A percentile compares a stretch with the other conserved stretches of the same genome.
These are phyloP conservation scores for Metarhizium humberi DNA, from an alignment of 2,329 filamentous ascomycete genomes.

Conservation along the genomic window DNA sequence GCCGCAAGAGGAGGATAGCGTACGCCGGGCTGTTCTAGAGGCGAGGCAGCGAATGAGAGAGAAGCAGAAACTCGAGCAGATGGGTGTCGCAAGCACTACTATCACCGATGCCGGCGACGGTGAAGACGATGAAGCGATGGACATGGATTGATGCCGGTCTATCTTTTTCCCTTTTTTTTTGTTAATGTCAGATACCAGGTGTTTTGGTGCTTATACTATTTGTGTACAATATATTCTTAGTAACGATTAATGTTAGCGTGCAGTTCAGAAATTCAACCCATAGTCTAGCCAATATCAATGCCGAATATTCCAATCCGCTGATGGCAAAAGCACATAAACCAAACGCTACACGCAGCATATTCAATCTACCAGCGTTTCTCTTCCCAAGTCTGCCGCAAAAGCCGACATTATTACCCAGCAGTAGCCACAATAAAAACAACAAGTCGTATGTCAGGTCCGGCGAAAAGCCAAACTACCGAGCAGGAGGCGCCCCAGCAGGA, in stretches of 20 bases:
- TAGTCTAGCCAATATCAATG: no score
- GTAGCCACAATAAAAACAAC: neutral
- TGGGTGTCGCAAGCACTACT: slow-evolving; percentile 10
- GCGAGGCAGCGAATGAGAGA: slow-evolving; percentile 60
- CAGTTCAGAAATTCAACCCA: neutral
- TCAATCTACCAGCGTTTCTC: neutral
- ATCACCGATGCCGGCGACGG: slow-evolving; percentile 29
- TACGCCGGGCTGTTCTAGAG: slow-evolving; percentile 77
- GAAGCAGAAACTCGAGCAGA: slow-evolving; percentile 35
- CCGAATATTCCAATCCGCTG: neutral
- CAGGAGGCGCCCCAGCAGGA: slow-evolving; percentile 40
- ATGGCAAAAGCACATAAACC: neutral
- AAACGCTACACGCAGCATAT: neutral
- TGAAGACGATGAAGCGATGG: slow-evolving; percentile 61
- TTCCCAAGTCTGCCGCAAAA: neutral
- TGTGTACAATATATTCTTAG: neutral
- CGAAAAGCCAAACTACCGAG: neutral
- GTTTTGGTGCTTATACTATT: neutral
- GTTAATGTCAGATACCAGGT: no score
- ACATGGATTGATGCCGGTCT: slow-evolving; percentile 39
- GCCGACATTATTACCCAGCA: neutral
- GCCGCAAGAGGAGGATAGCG: slow-evolving; percentile 64
- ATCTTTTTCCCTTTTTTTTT: no score
- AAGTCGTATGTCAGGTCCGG: neutral
- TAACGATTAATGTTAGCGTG: neutral